Conservation (phyloP, 2,329 filamentous ascomycete genomes). For the Aspergillus calidoustus region DNA sequence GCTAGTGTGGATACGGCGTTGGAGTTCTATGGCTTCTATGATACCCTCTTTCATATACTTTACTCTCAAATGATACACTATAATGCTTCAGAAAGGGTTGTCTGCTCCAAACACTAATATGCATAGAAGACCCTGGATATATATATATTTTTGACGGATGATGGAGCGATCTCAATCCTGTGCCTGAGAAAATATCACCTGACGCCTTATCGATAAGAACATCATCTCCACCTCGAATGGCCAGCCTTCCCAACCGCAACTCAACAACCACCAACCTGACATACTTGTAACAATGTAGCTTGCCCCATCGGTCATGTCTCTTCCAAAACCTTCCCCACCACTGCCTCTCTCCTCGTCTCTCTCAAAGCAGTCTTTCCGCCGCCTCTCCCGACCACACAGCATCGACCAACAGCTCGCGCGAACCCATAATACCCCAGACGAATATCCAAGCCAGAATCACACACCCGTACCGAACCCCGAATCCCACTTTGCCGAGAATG, state of each 20-base stretch:
- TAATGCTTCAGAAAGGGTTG: background rate
- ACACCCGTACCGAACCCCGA: background rate
- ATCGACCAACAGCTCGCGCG: conserved; percentile 17
- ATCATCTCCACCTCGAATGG: background rate
- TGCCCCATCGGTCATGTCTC: conserved; percentile 39
- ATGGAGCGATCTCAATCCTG: background rate
- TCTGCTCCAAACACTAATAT: background rate
- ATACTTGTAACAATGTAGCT: conserved; percentile 36
- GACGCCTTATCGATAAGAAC: conserved; percentile 34
- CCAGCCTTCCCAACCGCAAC: background rate
- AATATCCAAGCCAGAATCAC: conserved; percentile 12
- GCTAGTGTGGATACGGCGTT: conserved; percentile 15
- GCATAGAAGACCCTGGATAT: background rate
- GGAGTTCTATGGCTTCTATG: conserved; percentile 18
- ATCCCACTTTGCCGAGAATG: conserved; percentile 19
- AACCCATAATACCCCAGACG: conserved; percentile 11
- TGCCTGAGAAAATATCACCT: conserved; percentile 5
- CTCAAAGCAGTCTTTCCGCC: conserved; percentile 33
- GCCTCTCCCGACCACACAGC: conserved; percentile 27
- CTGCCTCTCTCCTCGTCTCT: conserved; percentile 34
- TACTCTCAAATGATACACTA: conserved; percentile 13
- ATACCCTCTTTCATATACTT: conserved; percentile 26
- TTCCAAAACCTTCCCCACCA: conserved; percentile 33
- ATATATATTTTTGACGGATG: background rate
- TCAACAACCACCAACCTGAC: background rate